Evolutionary conservation across 2,329 filamentous ascomycete genomes (phyloP).

Genomic region (Calonectria henricotiae): DNA sequence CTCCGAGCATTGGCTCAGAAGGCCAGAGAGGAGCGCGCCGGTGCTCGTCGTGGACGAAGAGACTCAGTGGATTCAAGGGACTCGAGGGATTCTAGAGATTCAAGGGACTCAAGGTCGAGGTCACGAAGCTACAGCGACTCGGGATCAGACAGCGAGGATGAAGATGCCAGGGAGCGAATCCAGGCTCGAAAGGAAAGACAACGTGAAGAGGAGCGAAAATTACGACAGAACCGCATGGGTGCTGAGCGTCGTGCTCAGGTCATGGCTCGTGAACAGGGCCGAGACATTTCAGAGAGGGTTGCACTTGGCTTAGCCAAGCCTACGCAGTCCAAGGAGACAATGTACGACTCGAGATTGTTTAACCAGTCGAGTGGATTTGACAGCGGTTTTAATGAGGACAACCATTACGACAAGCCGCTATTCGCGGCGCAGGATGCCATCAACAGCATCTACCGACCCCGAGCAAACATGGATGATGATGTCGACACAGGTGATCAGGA

Average conservation of each 20-base stretch:
- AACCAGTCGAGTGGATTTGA: slow-evolving; percentile 95
- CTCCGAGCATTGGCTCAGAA: slow-evolving; percentile 91
- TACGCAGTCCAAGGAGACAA: slow-evolving; percentile 90
- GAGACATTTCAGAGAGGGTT: slow-evolving; percentile 97
- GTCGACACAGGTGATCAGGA: slow-evolving; percentile 86
- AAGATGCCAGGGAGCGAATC: slow-evolving; percentile 83
- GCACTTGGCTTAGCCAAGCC: slow-evolving; percentile 95
- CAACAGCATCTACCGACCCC: slow-evolving; percentile 92
- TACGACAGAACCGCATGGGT: slow-evolving; percentile 96
- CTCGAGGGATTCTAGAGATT: slow-evolving; percentile 61
- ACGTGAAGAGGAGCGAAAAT: slow-evolving; percentile 88
- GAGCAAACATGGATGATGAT: slow-evolving; percentile 81
- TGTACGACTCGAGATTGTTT: slow-evolving; percentile 97
- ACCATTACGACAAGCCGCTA: slow-evolving; percentile 96
- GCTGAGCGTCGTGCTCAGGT: slow-evolving; percentile 92
- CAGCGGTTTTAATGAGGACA: slow-evolving; percentile 96
- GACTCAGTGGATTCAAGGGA: slow-evolving; percentile 55
- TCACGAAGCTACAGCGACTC: slow-evolving; percentile 69
- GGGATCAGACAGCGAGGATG: slow-evolving; percentile 74
- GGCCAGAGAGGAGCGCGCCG: slow-evolving; percentile 85
- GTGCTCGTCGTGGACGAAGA: slow-evolving; percentile 64
- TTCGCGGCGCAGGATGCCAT: slow-evolving; percentile 97
- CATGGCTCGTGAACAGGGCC: slow-evolving; percentile 94
- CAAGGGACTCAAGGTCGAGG: slow-evolving; percentile 58
- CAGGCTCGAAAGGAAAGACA: slow-evolving; percentile 83